A percentile compares a stretch with the other conserved stretches of the same genome.
These are phyloP conservation scores for Bertia moriformis DNA, from an alignment of 2,329 filamentous ascomycete species.

Conservation along the genomic window DNA sequence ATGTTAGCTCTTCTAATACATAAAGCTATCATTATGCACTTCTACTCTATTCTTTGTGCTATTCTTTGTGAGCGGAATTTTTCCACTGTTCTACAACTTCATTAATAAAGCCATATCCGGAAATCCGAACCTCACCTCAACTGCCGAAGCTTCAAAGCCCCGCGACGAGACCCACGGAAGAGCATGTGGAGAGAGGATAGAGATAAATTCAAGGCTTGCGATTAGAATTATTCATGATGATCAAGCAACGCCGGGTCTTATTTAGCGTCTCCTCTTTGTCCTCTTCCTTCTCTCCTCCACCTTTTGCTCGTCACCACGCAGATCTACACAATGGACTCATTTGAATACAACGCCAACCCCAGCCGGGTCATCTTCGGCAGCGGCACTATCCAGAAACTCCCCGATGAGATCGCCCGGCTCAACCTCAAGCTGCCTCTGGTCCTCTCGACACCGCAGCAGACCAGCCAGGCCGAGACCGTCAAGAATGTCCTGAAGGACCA, in stretches of 20 bases:
- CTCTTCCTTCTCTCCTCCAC: too few relatives aligned
- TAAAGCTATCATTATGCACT: too few relatives aligned
- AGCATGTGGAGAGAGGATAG: too few relatives aligned
- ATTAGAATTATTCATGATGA: slow-evolving; percentile 1
- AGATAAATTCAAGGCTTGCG: too few relatives aligned
- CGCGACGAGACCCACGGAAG: neutral
- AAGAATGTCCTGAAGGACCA: slow-evolving; percentile 25
- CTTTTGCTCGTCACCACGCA: too few relatives aligned
- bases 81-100: too few relatives aligned
- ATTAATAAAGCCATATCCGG: too few relatives aligned
- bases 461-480: slow-evolving; percentile 26
- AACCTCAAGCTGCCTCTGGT: slow-evolving; percentile 33
- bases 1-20: too few relatives aligned
- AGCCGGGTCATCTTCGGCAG: slow-evolving; percentile 39
- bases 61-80: too few relatives aligned
- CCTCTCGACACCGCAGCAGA: slow-evolving; percentile 38
- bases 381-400: slow-evolving; percentile 32
- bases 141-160: slow-evolving; percentile 2
- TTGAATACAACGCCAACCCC: slow-evolving; percentile 38
- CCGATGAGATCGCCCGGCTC: slow-evolving; percentile 25
- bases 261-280: slow-evolving; percentile 3
- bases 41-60: too few relatives aligned
- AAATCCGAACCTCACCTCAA: too few relatives aligned
- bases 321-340: slow-evolving; percentile 26
- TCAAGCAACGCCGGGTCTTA: too few relatives aligned